These are phyloP conservation scores for Hawksworthiomyces lignivorus DNA, from an alignment of 2,329 filamentous ascomycete genomes.

Conservation along the genomic window DNA sequence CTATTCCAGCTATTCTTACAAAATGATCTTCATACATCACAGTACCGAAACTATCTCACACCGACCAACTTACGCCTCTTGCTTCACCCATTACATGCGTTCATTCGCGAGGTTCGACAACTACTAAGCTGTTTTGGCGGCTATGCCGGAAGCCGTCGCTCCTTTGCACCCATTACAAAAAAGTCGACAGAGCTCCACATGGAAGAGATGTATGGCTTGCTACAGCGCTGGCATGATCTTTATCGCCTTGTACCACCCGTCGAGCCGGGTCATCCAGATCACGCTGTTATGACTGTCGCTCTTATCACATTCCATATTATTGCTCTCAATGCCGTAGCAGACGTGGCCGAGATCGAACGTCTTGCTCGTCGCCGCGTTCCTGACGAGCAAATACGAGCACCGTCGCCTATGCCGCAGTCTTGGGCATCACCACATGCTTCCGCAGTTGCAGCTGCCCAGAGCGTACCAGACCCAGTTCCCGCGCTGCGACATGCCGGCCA, in stretches of 20 bases:
- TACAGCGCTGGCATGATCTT: neutral
- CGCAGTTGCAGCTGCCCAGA: too few relatives aligned
- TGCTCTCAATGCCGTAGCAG: neutral
- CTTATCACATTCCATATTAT: neutral
- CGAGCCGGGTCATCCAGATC: too few relatives aligned
- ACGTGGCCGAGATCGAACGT: neutral
- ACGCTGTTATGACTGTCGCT: too few relatives aligned
- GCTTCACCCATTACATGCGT: neutral
- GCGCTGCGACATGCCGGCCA: neutral
- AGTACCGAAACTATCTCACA: neutral
- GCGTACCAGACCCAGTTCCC: neutral
- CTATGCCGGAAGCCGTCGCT: neutral
- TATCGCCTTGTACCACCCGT: neutral
- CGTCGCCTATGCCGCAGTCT: too few relatives aligned
- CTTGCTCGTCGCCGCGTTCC: too few relatives aligned
- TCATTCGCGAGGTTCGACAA: neutral
- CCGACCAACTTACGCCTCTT: neutral
- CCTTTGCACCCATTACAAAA: neutral
- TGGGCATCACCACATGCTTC: too few relatives aligned
- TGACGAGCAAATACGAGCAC: too few relatives aligned
- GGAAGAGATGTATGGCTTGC: neutral
- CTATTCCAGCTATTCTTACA: neutral
- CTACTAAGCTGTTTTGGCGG: neutral
- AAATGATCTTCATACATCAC: neutral
- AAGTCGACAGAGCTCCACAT: neutral